These are phyloP conservation scores for Sutorius australiensis DNA, from an alignment of 768 basidiomycete genomes.

Conservation along the genomic window DNA sequence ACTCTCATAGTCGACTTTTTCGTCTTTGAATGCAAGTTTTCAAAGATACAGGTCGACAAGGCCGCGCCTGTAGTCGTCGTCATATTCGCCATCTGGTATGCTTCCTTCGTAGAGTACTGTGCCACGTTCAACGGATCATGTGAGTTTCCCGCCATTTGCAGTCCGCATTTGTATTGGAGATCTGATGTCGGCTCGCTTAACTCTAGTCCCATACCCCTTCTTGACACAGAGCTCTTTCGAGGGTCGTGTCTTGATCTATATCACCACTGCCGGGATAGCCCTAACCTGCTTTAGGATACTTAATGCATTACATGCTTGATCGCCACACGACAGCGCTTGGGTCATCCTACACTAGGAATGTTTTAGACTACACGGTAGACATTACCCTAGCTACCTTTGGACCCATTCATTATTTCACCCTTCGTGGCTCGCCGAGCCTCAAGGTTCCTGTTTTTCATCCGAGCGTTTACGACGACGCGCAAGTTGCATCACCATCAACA, in stretches of 20 bases:
- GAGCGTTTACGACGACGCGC: background rate
- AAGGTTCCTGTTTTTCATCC: background rate
- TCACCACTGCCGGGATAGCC: slow-evolving; percentile 46
- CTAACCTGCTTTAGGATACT: slow-evolving; percentile 53
- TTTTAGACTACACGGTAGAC: background rate
- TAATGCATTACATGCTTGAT: slow-evolving; percentile 50
- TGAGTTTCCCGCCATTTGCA: slow-evolving; percentile 34
- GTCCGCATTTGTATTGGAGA: background rate
- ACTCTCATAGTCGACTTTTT: slow-evolving; percentile 65
- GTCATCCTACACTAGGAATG: background rate
- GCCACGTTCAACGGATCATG: slow-evolving; percentile 57
- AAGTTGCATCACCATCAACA: slow-evolving; percentile 10
- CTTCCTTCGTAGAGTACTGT: slow-evolving; percentile 64
- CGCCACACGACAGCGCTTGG: background rate
- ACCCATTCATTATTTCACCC: background rate
- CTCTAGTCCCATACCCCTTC: slow-evolving; percentile 79
- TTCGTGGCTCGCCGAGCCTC: background rate
- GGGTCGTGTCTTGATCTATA: slow-evolving; percentile 59
- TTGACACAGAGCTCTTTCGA: slow-evolving; percentile 55
- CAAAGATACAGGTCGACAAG: slow-evolving; percentile 10
- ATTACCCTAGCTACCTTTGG: background rate
- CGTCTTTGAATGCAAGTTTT: slow-evolving; percentile 57
- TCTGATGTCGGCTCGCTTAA: background rate
- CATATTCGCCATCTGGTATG: slow-evolving; percentile 47
- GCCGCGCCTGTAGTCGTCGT: slow-evolving; percentile 14